Evolutionary conservation across 345 rosid genomes (phyloP).

Genomic region (Lepidium aucheri): DNA sequence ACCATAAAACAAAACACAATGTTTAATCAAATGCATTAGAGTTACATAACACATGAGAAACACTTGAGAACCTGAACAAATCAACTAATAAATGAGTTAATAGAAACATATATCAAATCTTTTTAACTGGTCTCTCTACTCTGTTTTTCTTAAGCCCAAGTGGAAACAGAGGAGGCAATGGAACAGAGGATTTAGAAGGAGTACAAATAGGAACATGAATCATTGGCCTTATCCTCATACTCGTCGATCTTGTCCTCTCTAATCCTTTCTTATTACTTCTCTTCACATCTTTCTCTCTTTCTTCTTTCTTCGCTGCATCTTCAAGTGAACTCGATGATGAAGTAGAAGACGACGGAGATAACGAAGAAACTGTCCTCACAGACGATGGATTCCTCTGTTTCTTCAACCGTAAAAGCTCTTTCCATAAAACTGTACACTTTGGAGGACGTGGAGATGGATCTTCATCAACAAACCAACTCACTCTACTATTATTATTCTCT

Average conservation of each 20-base stretch:
- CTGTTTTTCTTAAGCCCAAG: constrained; percentile 43
- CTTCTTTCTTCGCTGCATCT: constrained; percentile 29
- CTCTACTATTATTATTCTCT: constrained; percentile 37
- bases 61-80: constrained; percentile 1
- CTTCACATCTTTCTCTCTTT: constrained; percentile 35
- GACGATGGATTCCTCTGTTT: constrained; percentile 51
- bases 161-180: constrained; percentile 64
- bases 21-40: constrained; percentile 4
- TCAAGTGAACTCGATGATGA: constrained; percentile 64
- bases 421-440: constrained; percentile 90
- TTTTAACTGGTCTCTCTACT: constrained; percentile 39
- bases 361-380: constrained; percentile 24
- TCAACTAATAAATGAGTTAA: constrained; percentile 9
- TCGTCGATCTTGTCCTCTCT: constrained; percentile 72
- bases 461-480: constrained; percentile 76
- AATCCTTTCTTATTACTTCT: constrained; percentile 64
- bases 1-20: not conserved
- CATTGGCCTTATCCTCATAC: constrained; percentile 74
- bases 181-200: constrained; percentile 40
- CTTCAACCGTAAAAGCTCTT: constrained; percentile 78
- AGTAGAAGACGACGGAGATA: constrained; percentile 58
- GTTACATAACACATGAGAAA: not conserved
- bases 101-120: not conserved
- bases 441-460: constrained; percentile 99
- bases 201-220: constrained; percentile 69